These are phyloP conservation scores for Phytopythium vexans DNA, from an alignment of 352 stramenopile species.

Conservation along the genomic window DNA sequence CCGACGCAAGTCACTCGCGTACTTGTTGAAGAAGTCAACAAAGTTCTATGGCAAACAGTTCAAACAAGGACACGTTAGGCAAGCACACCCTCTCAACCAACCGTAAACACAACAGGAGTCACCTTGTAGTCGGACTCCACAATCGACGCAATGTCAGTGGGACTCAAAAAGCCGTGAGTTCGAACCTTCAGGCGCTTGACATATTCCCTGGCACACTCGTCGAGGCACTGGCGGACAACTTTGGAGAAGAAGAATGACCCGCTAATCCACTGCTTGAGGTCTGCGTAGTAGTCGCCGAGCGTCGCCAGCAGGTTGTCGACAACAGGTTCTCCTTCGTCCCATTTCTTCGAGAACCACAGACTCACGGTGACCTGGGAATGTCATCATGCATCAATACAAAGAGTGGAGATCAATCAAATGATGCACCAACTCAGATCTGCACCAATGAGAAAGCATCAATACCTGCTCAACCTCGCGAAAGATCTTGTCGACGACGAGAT, in stretches of 20 bases:
- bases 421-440: background rate
- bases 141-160: constrained; percentile 23
- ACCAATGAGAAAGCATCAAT: background rate
- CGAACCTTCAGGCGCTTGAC: constrained; percentile 52
- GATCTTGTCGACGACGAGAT: constrained; percentile 72
- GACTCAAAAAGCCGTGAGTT: constrained; percentile 51
- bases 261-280: constrained; percentile 75
- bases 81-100: background rate
- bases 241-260: constrained; percentile 86
- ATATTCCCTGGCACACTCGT: constrained; percentile 70
- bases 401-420: background rate
- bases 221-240: constrained; percentile 63
- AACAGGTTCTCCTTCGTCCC: constrained; percentile 72
- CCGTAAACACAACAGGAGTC: background rate
- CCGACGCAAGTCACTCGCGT: constrained; percentile 57
- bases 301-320: constrained; percentile 75
- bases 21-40: constrained; percentile 70
- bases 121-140: constrained; percentile 71
- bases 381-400: background rate
- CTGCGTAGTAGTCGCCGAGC: constrained; percentile 72
- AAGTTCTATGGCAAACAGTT: constrained; percentile 32
- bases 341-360: constrained; percentile 82
- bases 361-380: constrained; percentile 51
- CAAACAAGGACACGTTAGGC: background rate
- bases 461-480: constrained; percentile 80